Evolutionary conservation across 345 rosid species (phyloP).

Genomic region (Pseudoturritis turrita): DNA sequence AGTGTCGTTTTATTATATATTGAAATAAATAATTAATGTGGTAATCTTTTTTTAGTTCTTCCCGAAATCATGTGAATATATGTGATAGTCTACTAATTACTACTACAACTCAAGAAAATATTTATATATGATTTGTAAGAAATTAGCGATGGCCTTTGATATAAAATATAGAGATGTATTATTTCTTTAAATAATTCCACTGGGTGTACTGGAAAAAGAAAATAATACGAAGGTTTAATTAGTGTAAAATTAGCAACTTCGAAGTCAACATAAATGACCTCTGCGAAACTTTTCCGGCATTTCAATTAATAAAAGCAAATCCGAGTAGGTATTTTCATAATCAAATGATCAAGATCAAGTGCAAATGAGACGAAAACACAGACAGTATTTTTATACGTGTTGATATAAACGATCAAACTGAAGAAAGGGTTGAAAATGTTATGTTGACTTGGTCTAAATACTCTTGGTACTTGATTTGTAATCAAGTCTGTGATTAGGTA

Average conservation of each 20-base stretch:
- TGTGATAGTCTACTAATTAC: no score
- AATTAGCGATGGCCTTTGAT: neutral
- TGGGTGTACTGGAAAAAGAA: neutral
- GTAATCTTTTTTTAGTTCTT: no score
- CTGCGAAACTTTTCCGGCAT: neutral
- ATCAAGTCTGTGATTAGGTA: neutral
- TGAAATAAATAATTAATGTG: no score
- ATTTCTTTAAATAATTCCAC: neutral
- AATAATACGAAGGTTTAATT: neutral
- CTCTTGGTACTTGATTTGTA: neutral
- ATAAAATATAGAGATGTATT: neutral
- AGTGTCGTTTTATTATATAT: no score
- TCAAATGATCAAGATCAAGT: neutral
- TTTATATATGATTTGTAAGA: neutral
- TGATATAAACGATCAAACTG: neutral
- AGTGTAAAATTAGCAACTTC: neutral
- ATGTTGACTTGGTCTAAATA: constrained; percentile 2
- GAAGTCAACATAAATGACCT: neutral
- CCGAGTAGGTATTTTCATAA: neutral
- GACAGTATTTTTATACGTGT: neutral
- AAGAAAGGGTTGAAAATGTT: neutral
- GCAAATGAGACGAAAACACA: neutral
- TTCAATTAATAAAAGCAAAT: neutral
- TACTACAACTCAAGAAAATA: neutral
- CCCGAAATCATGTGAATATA: no score